Percentiles rank a stretch among this genome's conserved stretches.
These are phyloP conservation scores for Suillus alpinus DNA, from an alignment of 768 basidiomycete species.

Conservation along the genomic window DNA sequence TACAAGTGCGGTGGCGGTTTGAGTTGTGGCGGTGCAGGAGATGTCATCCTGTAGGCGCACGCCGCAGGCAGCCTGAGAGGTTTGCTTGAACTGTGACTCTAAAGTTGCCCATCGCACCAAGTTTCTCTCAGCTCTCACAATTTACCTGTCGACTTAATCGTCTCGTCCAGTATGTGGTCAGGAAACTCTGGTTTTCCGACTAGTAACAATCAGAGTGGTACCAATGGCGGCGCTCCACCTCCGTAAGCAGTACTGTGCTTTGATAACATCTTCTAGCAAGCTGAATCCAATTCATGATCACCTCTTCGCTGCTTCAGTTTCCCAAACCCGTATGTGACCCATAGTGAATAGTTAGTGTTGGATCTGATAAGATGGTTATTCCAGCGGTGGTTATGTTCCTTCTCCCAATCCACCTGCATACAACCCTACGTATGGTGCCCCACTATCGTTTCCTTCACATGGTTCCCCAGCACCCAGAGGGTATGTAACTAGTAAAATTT, in stretches of 20 bases:
- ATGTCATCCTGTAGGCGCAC: background rate
- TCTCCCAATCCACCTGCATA: slow-evolving; percentile 4
- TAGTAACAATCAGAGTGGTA: background rate
- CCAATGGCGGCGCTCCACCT: background rate
- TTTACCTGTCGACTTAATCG: background rate
- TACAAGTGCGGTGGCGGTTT: background rate
- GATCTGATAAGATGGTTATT: background rate
- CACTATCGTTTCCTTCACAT: slow-evolving; percentile 8
- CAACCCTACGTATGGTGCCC: background rate
- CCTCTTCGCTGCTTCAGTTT: slow-evolving; percentile 6
- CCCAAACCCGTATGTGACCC: slow-evolving; percentile 13
- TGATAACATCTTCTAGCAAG: too few species aligned
- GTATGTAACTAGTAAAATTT: slow-evolving; percentile 9
- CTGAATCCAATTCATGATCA: background rate
- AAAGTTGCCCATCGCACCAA: background rate
- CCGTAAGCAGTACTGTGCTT: slow-evolving; percentile 12
- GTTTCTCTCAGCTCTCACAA: background rate
- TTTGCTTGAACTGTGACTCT: background rate
- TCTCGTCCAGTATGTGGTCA: slow-evolving; percentile 10
- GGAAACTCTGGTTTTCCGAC: slow-evolving; percentile 7
- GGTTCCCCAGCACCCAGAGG: slow-evolving; percentile 6
- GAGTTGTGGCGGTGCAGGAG: background rate
- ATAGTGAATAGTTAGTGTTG: background rate
- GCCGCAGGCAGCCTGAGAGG: too few species aligned
- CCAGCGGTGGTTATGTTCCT: background rate